A percentile compares a stretch with the other conserved stretches of the same genome.
These are phyloP conservation scores for Thielaviopsis populi DNA, from an alignment of 2,329 filamentous ascomycete genomes.

Conservation along the genomic window DNA sequence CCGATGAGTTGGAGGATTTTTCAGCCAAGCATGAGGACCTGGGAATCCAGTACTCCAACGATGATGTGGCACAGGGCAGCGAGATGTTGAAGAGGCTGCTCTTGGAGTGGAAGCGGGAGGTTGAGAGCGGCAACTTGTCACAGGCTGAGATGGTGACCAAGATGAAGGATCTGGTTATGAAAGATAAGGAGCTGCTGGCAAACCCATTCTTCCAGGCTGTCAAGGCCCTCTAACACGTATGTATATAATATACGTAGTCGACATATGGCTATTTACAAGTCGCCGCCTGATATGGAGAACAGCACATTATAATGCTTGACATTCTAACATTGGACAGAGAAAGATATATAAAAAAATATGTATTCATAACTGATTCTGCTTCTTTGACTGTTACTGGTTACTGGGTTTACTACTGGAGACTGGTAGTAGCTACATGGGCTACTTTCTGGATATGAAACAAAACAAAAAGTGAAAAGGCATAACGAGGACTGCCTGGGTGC, in stretches of 20 bases:
- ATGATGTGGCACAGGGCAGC: conserved; percentile 83
- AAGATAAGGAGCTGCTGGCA: conserved; percentile 47
- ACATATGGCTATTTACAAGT: not conserved
- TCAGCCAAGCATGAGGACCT: conserved; percentile 57
- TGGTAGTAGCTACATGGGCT: conserved; percentile 4
- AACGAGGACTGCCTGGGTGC: not conserved
- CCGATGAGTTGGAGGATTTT: conserved; percentile 95
- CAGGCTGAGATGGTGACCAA: conserved; percentile 63
- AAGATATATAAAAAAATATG: not conserved
- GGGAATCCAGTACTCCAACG: conserved; percentile 51
- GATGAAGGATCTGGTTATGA: conserved; percentile 65
- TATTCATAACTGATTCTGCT: not conserved
- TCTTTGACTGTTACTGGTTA: conserved; percentile 10
- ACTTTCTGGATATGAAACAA: conserved; percentile 3
- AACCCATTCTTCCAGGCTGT: conserved; percentile 59
- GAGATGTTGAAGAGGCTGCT: conserved; percentile 70
- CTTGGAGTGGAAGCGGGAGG: conserved; percentile 70
- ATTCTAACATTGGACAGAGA: not conserved
- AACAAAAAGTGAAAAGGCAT: not conserved
- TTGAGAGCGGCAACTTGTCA: conserved; percentile 39
- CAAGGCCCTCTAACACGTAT: conserved; percentile 36
- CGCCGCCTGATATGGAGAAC: not conserved
- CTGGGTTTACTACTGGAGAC: conserved; percentile 1
- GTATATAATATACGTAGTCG: not conserved
- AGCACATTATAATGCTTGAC: conserved; percentile 6